A percentile compares a stretch with the other conserved stretches of the same genome.
Conservation (phyloP, 1,284 basidiomycete species). For the Trametes pubescens region DNA sequence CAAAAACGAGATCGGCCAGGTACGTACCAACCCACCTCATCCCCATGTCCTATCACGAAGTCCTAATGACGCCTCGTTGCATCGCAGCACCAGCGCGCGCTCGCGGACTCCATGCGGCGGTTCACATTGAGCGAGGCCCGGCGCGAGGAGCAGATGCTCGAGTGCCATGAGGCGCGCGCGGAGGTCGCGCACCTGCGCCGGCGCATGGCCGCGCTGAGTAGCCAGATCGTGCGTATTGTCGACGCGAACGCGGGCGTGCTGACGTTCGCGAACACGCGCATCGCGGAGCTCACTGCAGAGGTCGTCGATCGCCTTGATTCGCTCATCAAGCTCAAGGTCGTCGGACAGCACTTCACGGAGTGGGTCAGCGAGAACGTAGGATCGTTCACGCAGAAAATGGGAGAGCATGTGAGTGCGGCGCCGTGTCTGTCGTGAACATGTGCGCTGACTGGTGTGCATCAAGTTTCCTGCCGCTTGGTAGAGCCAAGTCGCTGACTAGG, state of each 20-base stretch:
- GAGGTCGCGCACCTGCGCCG: neutral
- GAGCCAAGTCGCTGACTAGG: neutral
- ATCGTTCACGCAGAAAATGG: neutral
- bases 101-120: neutral
- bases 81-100: neutral
- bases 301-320: neutral
- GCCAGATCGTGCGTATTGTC: neutral
- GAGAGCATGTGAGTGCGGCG: neutral
- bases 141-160: constrained; percentile 1
- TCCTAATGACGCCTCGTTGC: neutral
- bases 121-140: neutral
- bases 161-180: constrained; percentile 3
- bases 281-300: constrained; percentile 5
- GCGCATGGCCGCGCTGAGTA: neutral
- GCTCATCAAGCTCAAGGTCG: neutral
- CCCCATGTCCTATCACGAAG: neutral
- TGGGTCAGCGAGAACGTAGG: neutral
- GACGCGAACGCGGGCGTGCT: constrained; percentile 3
- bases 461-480: neutral
- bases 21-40: neutral
- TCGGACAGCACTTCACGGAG: neutral
- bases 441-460: neutral
- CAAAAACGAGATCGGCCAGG: neutral
- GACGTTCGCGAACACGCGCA: constrained; percentile 14
- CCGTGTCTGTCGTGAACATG: neutral